Percentiles rank a stretch among this genome's conserved stretches.
Evolutionary conservation across 176 grass and related monocot species (phyloP).

Genomic region (Poa annua): DNA sequence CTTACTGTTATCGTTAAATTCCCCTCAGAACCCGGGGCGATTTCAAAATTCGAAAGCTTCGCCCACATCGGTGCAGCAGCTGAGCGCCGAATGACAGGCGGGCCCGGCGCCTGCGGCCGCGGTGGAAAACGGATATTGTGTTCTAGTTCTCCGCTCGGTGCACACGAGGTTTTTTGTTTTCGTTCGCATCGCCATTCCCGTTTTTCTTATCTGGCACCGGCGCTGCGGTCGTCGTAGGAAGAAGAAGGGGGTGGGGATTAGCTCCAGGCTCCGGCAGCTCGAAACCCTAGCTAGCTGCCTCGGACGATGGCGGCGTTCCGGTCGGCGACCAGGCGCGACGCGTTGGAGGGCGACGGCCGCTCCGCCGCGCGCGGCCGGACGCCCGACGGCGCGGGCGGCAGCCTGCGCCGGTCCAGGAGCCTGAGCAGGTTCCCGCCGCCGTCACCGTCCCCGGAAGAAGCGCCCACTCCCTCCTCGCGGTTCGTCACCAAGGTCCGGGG

Average conservation of each 20-base stretch:
- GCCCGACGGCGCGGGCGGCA: not conserved
- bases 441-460: constrained; percentile 55
- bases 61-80: not conserved
- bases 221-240: not conserved
- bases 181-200: constrained; percentile 36
- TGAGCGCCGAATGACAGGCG: not conserved
- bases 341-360: constrained; percentile 22
- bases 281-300: constrained; percentile 49
- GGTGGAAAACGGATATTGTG: not conserved
- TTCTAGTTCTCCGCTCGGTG: constrained; percentile 4
- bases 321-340: constrained; percentile 40
- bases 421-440: constrained; percentile 75
- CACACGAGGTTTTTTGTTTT: not conserved
- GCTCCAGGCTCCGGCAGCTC: not conserved
- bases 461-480: constrained; percentile 64
- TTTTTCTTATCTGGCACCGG: not conserved
- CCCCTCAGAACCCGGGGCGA: constrained; percentile 20
- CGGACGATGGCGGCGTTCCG: constrained; percentile 34
- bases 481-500: constrained; percentile 74
- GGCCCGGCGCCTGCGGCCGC: not conserved
- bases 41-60: constrained; percentile 41
- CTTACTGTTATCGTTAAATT: constrained; percentile 17
- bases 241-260: not conserved
- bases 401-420: constrained; percentile 68
- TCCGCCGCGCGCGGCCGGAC: constrained; percentile 45